Base-by-base conservation (phyloP, 1,284 basidiomycete genomes). In the Ceratobasidium sp. region DNA sequence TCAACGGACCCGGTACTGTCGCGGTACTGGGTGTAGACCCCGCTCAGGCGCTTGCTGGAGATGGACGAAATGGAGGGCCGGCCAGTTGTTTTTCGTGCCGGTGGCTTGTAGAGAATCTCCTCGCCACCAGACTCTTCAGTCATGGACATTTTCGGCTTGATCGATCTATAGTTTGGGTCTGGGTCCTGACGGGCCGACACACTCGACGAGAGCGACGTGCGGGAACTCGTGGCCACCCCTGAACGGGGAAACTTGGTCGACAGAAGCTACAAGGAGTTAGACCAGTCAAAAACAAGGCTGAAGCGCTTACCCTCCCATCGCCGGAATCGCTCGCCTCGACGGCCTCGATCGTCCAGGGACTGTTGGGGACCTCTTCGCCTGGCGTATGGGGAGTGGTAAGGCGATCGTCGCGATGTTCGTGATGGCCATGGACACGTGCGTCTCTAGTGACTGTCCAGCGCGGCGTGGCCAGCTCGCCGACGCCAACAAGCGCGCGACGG, bases 391-490 rank as follows among this genome's bases (percentile, higher is more conserved):
- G 34, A 2, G 38, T 34, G 13, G 8, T 17, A 35, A 22, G 49
- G 25, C 32, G 35, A 31, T 53, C 60, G 25, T 52, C 60, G 22
- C 71, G 45, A 40, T 70, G 40, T 8, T 53, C 58, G 20, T 50
- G 32, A 3, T 62, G 43, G 4, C 57, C 57, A 50, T 62, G 58
- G 73, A 69, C 75, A 75, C 76, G 79, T 73, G 38, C 78, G 77
- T 73, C 81, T 81, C 68, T 86, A 85, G 49, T 52, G 6, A 65
- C 52, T 12, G 64, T 55, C 96, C 95, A 99, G 72, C 95, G 86
- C 42, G 96, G 96, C n/a, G 96, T 98, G 6, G 94, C 84, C n/a
- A 98, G 86, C 80, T 98, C 96, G 42, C 96, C 96, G 10, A 98
- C 92, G 22, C 96, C 96, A 65, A 98, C 88, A 45, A 98, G 86